Conservation (phyloP, 495 filamentous ascomycete species). For the Neurospora sublineolata region DNA sequence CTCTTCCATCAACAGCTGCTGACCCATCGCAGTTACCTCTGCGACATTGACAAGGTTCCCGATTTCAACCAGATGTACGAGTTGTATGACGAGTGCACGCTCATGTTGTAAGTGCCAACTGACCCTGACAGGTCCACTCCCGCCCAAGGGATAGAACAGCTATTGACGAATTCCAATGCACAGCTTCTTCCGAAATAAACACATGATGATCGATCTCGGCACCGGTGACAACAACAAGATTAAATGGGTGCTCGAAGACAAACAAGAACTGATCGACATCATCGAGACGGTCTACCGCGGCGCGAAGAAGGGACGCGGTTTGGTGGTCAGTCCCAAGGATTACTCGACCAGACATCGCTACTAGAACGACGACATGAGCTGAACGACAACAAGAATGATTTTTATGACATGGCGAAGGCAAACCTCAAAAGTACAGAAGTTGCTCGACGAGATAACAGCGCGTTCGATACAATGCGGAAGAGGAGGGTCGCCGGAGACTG, state of each 20-base stretch:
- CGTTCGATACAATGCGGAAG: neutral
- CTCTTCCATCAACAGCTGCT: neutral
- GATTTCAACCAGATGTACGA: slow-evolving; percentile 97
- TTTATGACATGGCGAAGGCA: neutral
- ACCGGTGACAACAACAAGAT: slow-evolving; percentile 96
- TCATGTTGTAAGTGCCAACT: slow-evolving; percentile 40
- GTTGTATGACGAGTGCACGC: slow-evolving; percentile 58
- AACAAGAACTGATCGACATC: slow-evolving; percentile 97
- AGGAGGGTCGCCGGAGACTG: neutral
- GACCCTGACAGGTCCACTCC: too few species aligned
- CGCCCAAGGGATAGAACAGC: too few species aligned
- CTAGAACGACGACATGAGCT: slow-evolving; percentile 22
- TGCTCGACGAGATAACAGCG: neutral
- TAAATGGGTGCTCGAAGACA: slow-evolving; percentile 95
- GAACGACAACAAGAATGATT: neutral
- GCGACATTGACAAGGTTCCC: slow-evolving; percentile 89
- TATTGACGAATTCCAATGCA: slow-evolving; percentile 23
- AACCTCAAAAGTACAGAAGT: neutral
- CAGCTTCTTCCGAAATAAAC: slow-evolving; percentile 89
- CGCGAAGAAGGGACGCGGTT: slow-evolving; percentile 89
- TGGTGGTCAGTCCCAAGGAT: slow-evolving; percentile 94
- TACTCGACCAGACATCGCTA: slow-evolving; percentile 81
- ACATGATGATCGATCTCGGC: slow-evolving; percentile 98
- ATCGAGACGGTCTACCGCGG: slow-evolving; percentile 96
- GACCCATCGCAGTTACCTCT: slow-evolving; percentile 51